These are phyloP conservation scores for Gracilariopsis chorda DNA, from an alignment of 23 red algal species.

Conservation along the genomic window DNA sequence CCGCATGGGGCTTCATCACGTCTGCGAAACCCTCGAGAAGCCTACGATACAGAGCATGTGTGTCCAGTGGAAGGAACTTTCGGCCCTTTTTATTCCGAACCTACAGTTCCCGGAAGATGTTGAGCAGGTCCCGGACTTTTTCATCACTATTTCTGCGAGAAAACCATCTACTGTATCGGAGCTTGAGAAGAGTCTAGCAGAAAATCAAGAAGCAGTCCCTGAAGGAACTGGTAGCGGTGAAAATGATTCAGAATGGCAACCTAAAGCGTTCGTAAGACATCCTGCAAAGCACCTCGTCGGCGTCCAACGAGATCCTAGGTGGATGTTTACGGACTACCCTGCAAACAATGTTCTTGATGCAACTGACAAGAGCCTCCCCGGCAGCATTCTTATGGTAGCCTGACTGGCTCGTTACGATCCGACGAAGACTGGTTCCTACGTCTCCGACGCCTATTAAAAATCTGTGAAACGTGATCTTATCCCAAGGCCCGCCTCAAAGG, in stretches of 20 bases:
- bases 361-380: conserved; percentile 50
- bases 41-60: conserved; percentile 24
- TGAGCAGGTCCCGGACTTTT: conserved; percentile 70
- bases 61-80: conserved; percentile 38
- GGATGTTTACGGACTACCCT: conserved; percentile 84
- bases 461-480: too few species aligned
- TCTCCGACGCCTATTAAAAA: too few species aligned
- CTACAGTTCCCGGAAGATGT: conserved; percentile 78
- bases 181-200: too few species aligned
- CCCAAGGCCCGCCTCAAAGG: too few species aligned
- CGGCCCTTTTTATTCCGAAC: conserved; percentile 40
- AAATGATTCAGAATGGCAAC: conserved; percentile 12
- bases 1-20: conserved; percentile 33
- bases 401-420: conserved; percentile 45
- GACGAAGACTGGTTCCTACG: too few species aligned
- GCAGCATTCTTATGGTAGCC: conserved; percentile 27
- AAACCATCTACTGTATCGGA: conserved; percentile 38
- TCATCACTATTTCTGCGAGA: conserved; percentile 44
- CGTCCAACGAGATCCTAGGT: conserved; percentile 28
- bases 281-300: conserved; percentile 51
- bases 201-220: background rate
- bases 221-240: too few species aligned
- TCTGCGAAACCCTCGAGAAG: conserved; percentile 36
- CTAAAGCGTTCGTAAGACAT: conserved; percentile 44
- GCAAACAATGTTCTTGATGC: conserved; percentile 39